These are phyloP conservation scores for Phytopythium mirpurense DNA, from an alignment of 352 stramenopile species.

Conservation along the genomic window DNA sequence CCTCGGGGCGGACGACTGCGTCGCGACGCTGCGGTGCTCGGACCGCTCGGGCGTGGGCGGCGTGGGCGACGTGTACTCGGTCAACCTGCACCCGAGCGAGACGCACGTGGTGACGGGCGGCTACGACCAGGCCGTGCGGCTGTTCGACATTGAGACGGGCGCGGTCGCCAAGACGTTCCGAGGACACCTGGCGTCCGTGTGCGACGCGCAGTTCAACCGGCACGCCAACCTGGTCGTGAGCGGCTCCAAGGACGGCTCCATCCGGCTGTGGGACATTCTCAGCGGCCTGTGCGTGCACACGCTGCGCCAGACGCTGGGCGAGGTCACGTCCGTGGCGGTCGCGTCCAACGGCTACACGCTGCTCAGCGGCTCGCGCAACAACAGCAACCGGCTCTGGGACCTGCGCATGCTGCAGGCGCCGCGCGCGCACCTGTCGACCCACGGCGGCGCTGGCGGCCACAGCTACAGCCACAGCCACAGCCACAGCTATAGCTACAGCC, in stretches of 20 bases:
- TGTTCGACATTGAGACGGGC: conserved; percentile 80
- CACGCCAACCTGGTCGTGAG: conserved; percentile 85
- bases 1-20: conserved; percentile 38
- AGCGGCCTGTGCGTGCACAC: conserved; percentile 85
- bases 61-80: conserved; percentile 74
- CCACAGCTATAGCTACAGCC: conserved; percentile 14
- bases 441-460: conserved; percentile 6
- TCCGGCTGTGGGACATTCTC: conserved; percentile 86
- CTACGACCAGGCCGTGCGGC: conserved; percentile 83
- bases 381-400: conserved; percentile 87
- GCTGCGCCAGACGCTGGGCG: conserved; percentile 74
- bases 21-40: conserved; percentile 36
- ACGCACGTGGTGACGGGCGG: conserved; percentile 83
- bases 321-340: conserved; percentile 85
- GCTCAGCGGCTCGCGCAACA: conserved; percentile 81
- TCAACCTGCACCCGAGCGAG: conserved; percentile 82
- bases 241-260: conserved; percentile 82
- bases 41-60: conserved; percentile 25
- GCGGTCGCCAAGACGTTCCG: conserved; percentile 72
- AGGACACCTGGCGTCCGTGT: conserved; percentile 76
- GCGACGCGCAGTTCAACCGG: conserved; percentile 84
- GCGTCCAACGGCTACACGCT: conserved; percentile 76
- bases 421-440: conserved; percentile 45
- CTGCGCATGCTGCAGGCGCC: conserved; percentile 82
- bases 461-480: conserved; percentile 12